A percentile compares a stretch with the other conserved stretches of the same genome.
Conservation (phyloP, 305 asterid species). For the Plantago coronopus region DNA sequence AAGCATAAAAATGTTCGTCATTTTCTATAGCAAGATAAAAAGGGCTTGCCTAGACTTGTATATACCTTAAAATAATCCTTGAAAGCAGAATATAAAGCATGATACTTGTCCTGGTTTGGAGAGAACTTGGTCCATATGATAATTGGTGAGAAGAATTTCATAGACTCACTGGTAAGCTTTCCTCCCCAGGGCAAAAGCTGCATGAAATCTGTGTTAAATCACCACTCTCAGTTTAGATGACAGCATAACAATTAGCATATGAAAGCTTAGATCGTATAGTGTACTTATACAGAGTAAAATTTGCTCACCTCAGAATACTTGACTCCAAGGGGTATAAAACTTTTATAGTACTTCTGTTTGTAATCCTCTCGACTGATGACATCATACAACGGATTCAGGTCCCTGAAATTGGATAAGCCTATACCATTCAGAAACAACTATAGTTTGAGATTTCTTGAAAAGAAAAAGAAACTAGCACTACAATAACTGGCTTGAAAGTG, state of each 20-base stretch:
- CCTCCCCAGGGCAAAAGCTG: conserved; percentile 99
- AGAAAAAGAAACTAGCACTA: no score
- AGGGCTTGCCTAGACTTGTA: conserved; percentile 14
- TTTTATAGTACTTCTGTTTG: conserved; percentile 71
- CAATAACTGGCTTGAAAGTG: no score
- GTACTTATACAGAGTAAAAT: not conserved
- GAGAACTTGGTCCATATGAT: conserved; percentile 83
- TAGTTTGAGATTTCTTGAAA: no score
- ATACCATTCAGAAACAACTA: no score
- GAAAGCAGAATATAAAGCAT: conserved; percentile 68
- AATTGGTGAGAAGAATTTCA: conserved; percentile 84
- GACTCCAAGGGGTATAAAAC: conserved; percentile 63
- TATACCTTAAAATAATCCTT: conserved; percentile 78
- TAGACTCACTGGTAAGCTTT: conserved; percentile 75
- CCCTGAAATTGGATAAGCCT: conserved; percentile 48
- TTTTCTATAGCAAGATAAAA: not conserved
- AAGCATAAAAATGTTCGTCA: no score
- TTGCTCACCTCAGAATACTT: conserved; percentile 62
- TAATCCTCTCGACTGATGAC: conserved; percentile 51
- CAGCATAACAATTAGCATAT: conserved; percentile 6
- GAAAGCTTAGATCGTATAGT: conserved; percentile 10
- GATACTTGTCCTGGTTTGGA: conserved; percentile 46
- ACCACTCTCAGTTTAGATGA: conserved; percentile 31
- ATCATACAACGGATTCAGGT: conserved; percentile 79
- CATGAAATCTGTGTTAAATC: conserved; percentile 60